A percentile compares a stretch with the other conserved stretches of the same genome.
These are phyloP conservation scores for Fraxinus angustifolia DNA, from an alignment of 305 asterid genomes.

Conservation along the genomic window DNA sequence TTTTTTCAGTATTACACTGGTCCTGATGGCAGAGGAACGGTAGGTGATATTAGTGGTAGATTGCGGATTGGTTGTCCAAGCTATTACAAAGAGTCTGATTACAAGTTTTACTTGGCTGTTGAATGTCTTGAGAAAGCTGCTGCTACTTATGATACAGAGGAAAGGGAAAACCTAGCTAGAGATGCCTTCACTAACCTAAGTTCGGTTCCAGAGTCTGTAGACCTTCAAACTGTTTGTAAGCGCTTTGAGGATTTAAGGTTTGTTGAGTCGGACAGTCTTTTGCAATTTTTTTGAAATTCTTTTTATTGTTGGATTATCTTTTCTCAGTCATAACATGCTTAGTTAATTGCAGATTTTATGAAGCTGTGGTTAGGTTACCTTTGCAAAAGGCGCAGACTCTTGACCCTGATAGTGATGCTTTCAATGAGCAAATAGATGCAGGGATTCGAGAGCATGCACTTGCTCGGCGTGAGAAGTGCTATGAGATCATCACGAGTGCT, in stretches of 20 bases:
- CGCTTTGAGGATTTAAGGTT: slow-evolving; percentile 97
- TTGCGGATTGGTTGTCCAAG: slow-evolving; percentile 94
- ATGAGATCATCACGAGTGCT: slow-evolving; percentile 75
- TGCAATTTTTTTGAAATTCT: slow-evolving; percentile 12
- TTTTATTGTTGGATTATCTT: slow-evolving; percentile 8
- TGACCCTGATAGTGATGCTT: slow-evolving; percentile 91
- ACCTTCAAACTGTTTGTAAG: slow-evolving; percentile 82
- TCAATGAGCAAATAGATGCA: slow-evolving; percentile 77
- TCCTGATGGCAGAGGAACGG: slow-evolving; percentile 98
- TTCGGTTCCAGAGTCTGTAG: slow-evolving; percentile 87
- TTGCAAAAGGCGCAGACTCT: slow-evolving; percentile 86
- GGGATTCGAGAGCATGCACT: slow-evolving; percentile 76
- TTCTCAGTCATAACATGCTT: slow-evolving; percentile 30
- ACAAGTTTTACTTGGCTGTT: slow-evolving; percentile 91
- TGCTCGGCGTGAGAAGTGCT: slow-evolving; percentile 82
- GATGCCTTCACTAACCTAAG: slow-evolving; percentile 87
- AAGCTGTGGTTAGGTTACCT: slow-evolving; percentile 91
- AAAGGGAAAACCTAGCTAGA: slow-evolving; percentile 76
- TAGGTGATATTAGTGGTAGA: slow-evolving; percentile 84
- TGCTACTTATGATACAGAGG: slow-evolving; percentile 59
- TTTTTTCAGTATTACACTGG: slow-evolving; percentile 88
- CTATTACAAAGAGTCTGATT: slow-evolving; percentile 84
- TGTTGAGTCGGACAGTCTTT: slow-evolving; percentile 22
- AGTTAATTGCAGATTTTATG: slow-evolving; percentile 74
- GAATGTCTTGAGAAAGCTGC: slow-evolving; percentile 97